Evolutionary conservation across 306 rosid genomes (phyloP).

Genomic region (Gastrolobium villosum): DNA sequence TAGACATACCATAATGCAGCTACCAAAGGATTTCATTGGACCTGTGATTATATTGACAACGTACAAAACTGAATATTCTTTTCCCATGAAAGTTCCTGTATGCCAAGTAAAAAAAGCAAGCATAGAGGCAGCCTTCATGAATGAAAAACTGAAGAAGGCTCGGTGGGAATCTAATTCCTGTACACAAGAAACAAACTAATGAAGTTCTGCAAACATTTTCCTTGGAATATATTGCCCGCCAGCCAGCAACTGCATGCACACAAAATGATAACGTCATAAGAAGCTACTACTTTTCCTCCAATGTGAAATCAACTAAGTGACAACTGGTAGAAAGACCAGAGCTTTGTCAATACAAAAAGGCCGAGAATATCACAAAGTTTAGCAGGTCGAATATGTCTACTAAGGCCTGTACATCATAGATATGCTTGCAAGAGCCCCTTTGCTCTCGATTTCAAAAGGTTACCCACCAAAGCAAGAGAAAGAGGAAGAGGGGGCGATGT

Average conservation of each 20-base stretch:
- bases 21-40: conserved; percentile 48
- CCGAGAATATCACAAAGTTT: background rate
- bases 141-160: conserved; percentile 63
- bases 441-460: background rate
- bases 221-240: conserved; percentile 50
- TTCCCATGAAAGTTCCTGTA: conserved; percentile 55
- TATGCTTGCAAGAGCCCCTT: background rate
- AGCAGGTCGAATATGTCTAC: background rate
- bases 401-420: background rate
- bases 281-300: background rate
- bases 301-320: conserved; percentile 2
- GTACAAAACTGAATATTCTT: conserved; percentile 50
- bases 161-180: conserved; percentile 65
- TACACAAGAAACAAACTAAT: conserved; percentile 69
- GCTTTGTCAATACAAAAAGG: background rate
- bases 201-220: conserved; percentile 59
- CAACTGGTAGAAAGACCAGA: background rate
- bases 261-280: conserved; percentile 24
- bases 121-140: conserved; percentile 67
- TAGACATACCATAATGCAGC: conserved; percentile 62
- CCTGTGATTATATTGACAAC: conserved; percentile 54
- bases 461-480: conserved; percentile 22
- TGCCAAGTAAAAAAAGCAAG: conserved; percentile 59
- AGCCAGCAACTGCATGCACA: conserved; percentile 59
- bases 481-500: conserved; percentile 35